These are phyloP conservation scores for Boletus rubropictus DNA, from an alignment of 768 basidiomycete genomes.

Conservation along the genomic window DNA sequence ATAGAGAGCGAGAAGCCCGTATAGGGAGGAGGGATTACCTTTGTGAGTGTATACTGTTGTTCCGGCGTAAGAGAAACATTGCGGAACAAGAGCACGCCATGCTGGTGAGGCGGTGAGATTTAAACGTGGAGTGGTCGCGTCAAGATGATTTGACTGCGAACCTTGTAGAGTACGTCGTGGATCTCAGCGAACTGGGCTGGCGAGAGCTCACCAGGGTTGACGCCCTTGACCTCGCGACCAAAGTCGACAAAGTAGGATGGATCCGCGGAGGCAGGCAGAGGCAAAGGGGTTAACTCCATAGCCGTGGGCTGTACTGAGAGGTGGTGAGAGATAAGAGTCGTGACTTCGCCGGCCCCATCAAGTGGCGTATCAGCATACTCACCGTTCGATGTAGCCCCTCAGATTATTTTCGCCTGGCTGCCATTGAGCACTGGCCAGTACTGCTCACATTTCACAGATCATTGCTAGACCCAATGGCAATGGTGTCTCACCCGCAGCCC, in stretches of 20 bases:
- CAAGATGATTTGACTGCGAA: slow-evolving; percentile 20
- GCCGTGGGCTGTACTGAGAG: slow-evolving; percentile 42
- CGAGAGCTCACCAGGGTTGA: slow-evolving; percentile 58
- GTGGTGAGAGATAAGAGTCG: slow-evolving; percentile 1
- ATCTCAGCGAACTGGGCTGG: slow-evolving; percentile 62
- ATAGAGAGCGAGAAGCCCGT: not conserved
- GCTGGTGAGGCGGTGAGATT: slow-evolving; percentile 36
- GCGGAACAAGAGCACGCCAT: slow-evolving; percentile 71
- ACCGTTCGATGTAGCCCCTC: too few species aligned
- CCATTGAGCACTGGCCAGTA: not conserved
- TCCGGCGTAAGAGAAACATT: slow-evolving; percentile 65
- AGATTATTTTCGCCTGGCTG: too few species aligned
- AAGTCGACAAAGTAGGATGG: slow-evolving; percentile 61
- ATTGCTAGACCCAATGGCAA: slow-evolving; percentile 2
- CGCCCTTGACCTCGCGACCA: slow-evolving; percentile 71
- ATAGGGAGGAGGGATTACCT: slow-evolving; percentile 40
- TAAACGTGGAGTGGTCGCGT: not conserved
- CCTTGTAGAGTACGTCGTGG: slow-evolving; percentile 71
- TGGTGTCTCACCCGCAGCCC: slow-evolving; percentile 7
- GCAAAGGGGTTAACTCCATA: slow-evolving; percentile 59
- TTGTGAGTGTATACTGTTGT: slow-evolving; percentile 80
- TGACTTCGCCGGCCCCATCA: too few species aligned
- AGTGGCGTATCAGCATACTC: too few species aligned
- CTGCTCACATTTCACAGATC: not conserved
- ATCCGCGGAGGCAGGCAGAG: slow-evolving; percentile 70